A percentile compares a stretch with the other conserved stretches of the same genome.
These are phyloP conservation scores for Phytopythium kandeliae DNA, from an alignment of 352 stramenopile genomes.

Conservation along the genomic window DNA sequence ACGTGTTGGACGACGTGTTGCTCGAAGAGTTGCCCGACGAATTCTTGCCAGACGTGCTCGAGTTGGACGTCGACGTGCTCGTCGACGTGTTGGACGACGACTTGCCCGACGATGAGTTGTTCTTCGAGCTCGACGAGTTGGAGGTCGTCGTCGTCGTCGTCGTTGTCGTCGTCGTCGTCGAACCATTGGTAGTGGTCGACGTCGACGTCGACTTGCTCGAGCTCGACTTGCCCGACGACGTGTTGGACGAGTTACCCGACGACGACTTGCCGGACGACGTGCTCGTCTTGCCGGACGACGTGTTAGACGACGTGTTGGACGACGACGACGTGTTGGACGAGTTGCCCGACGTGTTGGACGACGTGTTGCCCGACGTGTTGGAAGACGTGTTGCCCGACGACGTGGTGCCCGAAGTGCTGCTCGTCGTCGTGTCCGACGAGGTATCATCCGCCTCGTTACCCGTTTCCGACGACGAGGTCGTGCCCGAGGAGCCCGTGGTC, in stretches of 20 bases:
- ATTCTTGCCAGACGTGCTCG: neutral
- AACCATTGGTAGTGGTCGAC: too few species aligned
- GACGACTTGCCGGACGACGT: neutral
- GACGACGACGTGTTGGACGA: neutral
- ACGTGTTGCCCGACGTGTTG: constrained; percentile 4
- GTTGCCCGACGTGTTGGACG: constrained; percentile 4
- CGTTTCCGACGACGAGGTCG: constrained; percentile 7
- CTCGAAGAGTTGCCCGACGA: neutral
- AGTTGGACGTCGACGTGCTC: too few species aligned
- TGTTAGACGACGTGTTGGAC: constrained; percentile 1
- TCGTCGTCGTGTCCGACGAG: constrained; percentile 6
- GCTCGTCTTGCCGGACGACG: neutral
- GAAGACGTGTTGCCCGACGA: constrained; percentile 2
- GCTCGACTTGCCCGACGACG: neutral
- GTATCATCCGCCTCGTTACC: constrained; percentile 4
- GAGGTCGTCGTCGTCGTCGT: too few species aligned
- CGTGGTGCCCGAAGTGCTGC: neutral
- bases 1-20: too few species aligned
- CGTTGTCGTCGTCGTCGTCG: too few species aligned
- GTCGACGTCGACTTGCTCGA: constrained; percentile 5
- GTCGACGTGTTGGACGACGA: neutral
- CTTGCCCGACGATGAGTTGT: neutral
- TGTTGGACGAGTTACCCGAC: constrained; percentile 2
- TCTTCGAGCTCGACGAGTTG: too few species aligned
- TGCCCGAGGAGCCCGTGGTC: constrained; percentile 7